Percentiles rank a stretch among this genome's conserved stretches.
Evolutionary conservation across 2,329 filamentous ascomycete species (phyloP).

Genomic region (Aspergillus sp.): DNA sequence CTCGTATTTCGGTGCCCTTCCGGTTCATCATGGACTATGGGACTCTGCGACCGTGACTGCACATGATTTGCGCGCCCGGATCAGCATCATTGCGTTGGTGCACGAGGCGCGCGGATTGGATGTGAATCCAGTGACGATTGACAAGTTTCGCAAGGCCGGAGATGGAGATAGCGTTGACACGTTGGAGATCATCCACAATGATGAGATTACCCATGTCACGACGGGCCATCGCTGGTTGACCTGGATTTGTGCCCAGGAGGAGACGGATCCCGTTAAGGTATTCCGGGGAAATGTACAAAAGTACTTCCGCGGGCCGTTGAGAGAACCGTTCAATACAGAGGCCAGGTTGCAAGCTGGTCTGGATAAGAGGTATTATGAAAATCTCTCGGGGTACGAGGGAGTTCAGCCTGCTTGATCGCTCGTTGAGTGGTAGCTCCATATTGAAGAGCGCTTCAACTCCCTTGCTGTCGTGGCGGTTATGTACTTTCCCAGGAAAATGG

Average conservation of each 20-base stretch:
- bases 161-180: slow-evolving; percentile 47
- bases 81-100: slow-evolving; percentile 52
- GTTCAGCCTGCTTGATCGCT: not conserved
- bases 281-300: slow-evolving; percentile 48
- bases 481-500: not conserved
- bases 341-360: slow-evolving; percentile 49
- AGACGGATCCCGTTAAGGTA: slow-evolving; percentile 48
- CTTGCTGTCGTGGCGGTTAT: not conserved
- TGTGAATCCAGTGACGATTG: slow-evolving; percentile 52
- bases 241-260: slow-evolving; percentile 52
- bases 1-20: slow-evolving; percentile 48
- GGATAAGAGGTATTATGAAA: slow-evolving; percentile 47
- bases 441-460: too few relatives aligned
- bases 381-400: slow-evolving; percentile 16
- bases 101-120: slow-evolving; percentile 52
- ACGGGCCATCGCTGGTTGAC: slow-evolving; percentile 52
- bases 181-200: slow-evolving; percentile 50
- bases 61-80: slow-evolving; percentile 49
- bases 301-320: slow-evolving; percentile 47
- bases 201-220: slow-evolving; percentile 53
- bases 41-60: slow-evolving; percentile 47
- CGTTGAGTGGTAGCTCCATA: not conserved
- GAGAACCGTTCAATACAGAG: slow-evolving; percentile 50
- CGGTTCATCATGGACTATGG: slow-evolving; percentile 52
- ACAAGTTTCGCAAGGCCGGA: slow-evolving; percentile 47